Evolutionary conservation across 1,284 basidiomycete species (phyloP).

Genomic region (Ceraceosorus bombacis): DNA sequence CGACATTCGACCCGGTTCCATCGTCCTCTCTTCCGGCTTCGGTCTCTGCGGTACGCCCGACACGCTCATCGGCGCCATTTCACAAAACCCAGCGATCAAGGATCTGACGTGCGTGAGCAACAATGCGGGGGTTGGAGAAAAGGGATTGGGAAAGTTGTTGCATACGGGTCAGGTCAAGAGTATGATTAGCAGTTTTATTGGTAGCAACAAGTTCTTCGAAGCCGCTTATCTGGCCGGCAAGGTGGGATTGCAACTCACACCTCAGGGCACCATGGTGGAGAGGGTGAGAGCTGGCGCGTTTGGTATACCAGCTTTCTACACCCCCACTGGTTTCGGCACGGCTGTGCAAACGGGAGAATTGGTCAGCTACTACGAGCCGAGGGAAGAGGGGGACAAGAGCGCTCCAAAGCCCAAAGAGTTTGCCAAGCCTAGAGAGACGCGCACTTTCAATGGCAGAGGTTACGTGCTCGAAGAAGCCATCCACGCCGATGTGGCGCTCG

Average conservation of each 20-base stretch:
- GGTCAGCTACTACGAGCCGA: slow-evolving; percentile 45
- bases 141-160: slow-evolving; percentile 40
- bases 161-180: slow-evolving; percentile 29
- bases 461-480: slow-evolving; percentile 84
- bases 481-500: slow-evolving; percentile 76
- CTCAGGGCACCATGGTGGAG: slow-evolving; percentile 67
- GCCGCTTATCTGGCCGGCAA: slow-evolving; percentile 40
- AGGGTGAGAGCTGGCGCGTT: slow-evolving; percentile 83
- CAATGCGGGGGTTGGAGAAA: slow-evolving; percentile 43
- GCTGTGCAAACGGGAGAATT: slow-evolving; percentile 50
- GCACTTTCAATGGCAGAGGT: slow-evolving; percentile 70
- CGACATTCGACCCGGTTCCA: slow-evolving; percentile 36
- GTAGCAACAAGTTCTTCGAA: slow-evolving; percentile 45
- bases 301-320: slow-evolving; percentile 93
- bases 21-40: slow-evolving; percentile 41
- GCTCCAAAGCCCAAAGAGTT: slow-evolving; percentile 40
- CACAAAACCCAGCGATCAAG: slow-evolving; percentile 27
- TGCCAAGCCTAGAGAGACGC: slow-evolving; percentile 60
- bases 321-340: slow-evolving; percentile 66
- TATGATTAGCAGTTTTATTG: slow-evolving; percentile 45
- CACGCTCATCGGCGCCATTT: slow-evolving; percentile 41
- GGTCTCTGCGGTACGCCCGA: slow-evolving; percentile 47
- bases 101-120: slow-evolving; percentile 42
- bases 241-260: slow-evolving; percentile 39
- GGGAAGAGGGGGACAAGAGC: slow-evolving; percentile 19